Evolutionary conservation across 2,329 filamentous ascomycete genomes (phyloP).

Genomic region (Amauroascus verrucosus): DNA sequence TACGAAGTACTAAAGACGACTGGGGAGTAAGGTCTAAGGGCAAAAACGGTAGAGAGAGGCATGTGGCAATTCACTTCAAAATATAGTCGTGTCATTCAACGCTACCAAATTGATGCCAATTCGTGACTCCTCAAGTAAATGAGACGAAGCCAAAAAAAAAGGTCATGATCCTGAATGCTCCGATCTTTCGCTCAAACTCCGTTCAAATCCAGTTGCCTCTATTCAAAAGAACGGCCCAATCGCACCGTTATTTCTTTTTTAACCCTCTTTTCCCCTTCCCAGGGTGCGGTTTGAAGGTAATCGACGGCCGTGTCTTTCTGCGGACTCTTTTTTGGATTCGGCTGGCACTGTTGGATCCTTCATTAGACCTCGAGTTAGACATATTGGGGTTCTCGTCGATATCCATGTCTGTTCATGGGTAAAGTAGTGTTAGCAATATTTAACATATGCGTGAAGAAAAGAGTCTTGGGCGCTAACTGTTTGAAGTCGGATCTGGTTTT

Average conservation of each 20-base stretch:
- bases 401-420: constrained; percentile 29
- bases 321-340: constrained; percentile 33
- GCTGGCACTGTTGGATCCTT: constrained; percentile 17
- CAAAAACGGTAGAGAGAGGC: no score
- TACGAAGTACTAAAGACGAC: no score
- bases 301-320: constrained; percentile 30
- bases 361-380: constrained; percentile 21
- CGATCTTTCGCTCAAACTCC: background rate
- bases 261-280: constrained; percentile 25
- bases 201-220: background rate
- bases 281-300: constrained; percentile 30
- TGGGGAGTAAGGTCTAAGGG: no score
- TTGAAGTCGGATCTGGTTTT: constrained; percentile 1
- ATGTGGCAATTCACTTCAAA: background rate
- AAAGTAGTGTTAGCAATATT: background rate
- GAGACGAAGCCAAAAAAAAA: background rate
- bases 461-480: background rate
- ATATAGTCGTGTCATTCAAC: no score
- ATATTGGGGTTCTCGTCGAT: constrained; percentile 24
- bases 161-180: background rate
- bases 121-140: background rate
- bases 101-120: background rate
- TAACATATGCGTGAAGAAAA: background rate
- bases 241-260: constrained; percentile 25
- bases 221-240: background rate